Base-by-base conservation (phyloP, 441 rosid genomes). In the Gossypium trilobum region DNA sequence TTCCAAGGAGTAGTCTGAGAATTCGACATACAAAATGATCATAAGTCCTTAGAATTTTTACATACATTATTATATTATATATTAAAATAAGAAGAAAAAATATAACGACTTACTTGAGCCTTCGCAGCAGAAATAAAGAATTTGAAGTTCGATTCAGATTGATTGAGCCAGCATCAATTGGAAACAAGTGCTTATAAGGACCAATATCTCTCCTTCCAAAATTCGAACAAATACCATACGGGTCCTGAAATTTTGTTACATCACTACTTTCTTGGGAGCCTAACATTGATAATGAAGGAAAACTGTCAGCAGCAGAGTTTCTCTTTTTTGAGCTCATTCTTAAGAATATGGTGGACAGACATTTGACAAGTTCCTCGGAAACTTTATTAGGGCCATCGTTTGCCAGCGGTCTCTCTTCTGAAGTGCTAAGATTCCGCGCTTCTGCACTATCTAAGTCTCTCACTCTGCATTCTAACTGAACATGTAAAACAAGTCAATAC, bases 351-450 rank as follows among this genome's bases (percentile, higher is more conserved):
- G 63, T 87, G 14, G 86, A 79, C 36, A 91, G 77, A 76, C 89
- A 91, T 80, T 78, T 88, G 22, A 89, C 80, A 46, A 89, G 78
- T 67, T 88, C 89, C 78, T 89, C 95, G 0, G 98, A 93, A 44
- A 86, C 69, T 78, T 79, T 85, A 82, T 89, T 88, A 2, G 98
- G 93, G 17, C 79, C 75, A 50, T 80, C 64, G 27, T 75, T 75
- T 61, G 64, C 82, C 20, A 33, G 6, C 9, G n/a, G 4, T 69
- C 62, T 80, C 73, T 79, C 86, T 10, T 74, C 82, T n/a, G 74
- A 14, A 42, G 64, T 63, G 73, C 68, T 19, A 56, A 39, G 69
- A 51, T 60, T 81, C 52, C 76, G 83, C 50, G 56, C 78, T 63
- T 81, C 85, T 71, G 83, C 85, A 73, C 76, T 85, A 67, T 79